Base-by-base conservation (phyloP, 345 rosid species). In the Mercurialis annua region DNA sequence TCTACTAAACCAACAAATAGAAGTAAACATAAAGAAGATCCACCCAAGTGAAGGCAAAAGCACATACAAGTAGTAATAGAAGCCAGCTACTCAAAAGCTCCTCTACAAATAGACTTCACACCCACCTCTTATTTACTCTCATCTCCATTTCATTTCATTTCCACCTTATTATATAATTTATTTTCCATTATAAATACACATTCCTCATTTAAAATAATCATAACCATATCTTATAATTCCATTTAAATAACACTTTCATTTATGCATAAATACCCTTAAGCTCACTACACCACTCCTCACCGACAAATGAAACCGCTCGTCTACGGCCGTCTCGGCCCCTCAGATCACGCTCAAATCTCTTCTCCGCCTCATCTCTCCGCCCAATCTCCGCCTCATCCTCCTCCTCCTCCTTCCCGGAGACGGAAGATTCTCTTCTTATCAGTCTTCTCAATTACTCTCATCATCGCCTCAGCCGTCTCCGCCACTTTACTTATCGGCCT, bases 391-490 rank as follows among this genome's bases (percentile, higher is more conserved):
- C 21, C 8, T 1, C 20, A 5, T 46, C 38, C 31, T 42, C 71
- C 5, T 40, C 66, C 31, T 17, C 27, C 59, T 24, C 59, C 75
- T 66, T 43, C 55, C 46, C 64, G 65, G 64, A 67, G 70, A 29
- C 83, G 72, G 70, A 84, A 80, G 72, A 34, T 88, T 30, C 11
- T 85, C 46, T 51, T 86, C 23, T 68, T 87, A 54, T 82, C 89
- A 2, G 52, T 80, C 20, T 51, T 85, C 63, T 57, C 90, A 30
- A 10, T 85, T 0, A 47, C 76, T 6, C 68, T 94, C 31, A 81
- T 94, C 68, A 59, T 86, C 23, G 84, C 84, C 68, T 83, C 97
- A 29, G 88, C 78, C 2, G 75, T 87, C 33, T 83, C 87, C 44
- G 87, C 89, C 61, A 59, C 72, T 1, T 26, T 81, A 14, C 50